These are phyloP conservation scores for Suillus sp. DNA, from an alignment of 768 basidiomycete species.

Conservation along the genomic window DNA sequence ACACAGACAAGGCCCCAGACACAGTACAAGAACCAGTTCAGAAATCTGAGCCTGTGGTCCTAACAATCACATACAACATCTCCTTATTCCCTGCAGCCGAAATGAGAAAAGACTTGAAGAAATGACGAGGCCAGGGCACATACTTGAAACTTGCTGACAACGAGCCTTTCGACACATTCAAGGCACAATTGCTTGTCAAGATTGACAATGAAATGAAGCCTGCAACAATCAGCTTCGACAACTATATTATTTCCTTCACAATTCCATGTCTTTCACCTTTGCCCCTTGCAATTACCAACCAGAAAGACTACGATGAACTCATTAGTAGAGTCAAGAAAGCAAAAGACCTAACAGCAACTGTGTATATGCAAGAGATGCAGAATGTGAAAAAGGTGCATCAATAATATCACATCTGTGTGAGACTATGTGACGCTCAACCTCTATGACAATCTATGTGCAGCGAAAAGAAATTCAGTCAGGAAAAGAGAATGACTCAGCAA, in stretches of 20 bases:
- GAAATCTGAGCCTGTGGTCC: too few species aligned
- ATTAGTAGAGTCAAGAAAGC: background rate
- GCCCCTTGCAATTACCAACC: background rate
- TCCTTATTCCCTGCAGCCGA: constrained; percentile 6
- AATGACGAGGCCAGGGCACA: background rate
- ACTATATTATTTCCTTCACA: constrained; percentile 5
- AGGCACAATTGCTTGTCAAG: constrained; percentile 7
- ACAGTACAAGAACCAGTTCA: background rate
- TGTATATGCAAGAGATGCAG: constrained; percentile 4
- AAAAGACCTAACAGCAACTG: constrained; percentile 2
- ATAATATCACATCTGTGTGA: background rate
- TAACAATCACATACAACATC: constrained; percentile 5
- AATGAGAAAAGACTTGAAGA: constrained; percentile 10
- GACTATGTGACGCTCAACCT: too few species aligned
- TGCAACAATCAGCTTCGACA: background rate
- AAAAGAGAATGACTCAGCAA: too few species aligned
- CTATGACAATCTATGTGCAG: too few species aligned
- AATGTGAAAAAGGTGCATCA: background rate
- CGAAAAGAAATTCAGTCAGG: too few species aligned
- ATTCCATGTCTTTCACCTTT: constrained; percentile 5
- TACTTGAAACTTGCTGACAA: constrained; percentile 4
- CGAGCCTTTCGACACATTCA: constrained; percentile 5
- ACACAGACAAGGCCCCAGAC: constrained; percentile 4
- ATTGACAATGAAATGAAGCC: constrained; percentile 4
- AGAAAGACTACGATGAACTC: background rate